Conservation (phyloP, 768 basidiomycete species). For the Tephrocybe sp. region DNA sequence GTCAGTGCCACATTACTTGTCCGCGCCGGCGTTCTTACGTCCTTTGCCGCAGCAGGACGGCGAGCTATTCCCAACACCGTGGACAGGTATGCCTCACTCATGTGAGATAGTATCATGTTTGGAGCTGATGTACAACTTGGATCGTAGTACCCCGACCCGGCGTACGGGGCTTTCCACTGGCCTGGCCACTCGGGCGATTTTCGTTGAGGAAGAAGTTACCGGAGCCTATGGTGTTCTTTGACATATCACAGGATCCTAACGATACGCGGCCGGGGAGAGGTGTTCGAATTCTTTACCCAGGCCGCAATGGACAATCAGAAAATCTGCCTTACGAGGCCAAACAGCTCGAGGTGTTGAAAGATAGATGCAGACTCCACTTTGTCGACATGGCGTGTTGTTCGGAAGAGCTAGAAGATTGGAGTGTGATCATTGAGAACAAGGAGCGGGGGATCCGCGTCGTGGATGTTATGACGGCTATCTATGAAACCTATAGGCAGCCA, state of each 20-base stretch:
- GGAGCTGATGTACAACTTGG: background rate
- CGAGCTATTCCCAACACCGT: background rate
- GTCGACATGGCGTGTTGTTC: constrained; percentile 47
- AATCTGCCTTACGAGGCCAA: constrained; percentile 35
- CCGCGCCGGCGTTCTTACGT: background rate
- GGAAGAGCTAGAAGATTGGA: constrained; percentile 35
- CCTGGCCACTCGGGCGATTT: constrained; percentile 16
- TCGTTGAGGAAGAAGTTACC: background rate
- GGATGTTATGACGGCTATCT: constrained; percentile 59
- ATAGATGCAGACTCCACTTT: background rate
- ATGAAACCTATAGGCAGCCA: constrained; percentile 41
- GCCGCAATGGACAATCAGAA: background rate
- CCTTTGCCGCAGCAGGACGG: background rate
- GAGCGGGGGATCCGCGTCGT: constrained; percentile 44
- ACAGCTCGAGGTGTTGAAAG: constrained; percentile 25
- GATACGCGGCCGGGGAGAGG: background rate
- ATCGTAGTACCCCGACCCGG: constrained; percentile 11
- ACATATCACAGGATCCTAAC: constrained; percentile 7
- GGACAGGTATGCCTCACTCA: background rate
- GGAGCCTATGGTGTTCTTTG: constrained; percentile 11
- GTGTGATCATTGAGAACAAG: constrained; percentile 39
- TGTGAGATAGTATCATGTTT: background rate
- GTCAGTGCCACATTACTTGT: too few species aligned
- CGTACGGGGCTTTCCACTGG: constrained; percentile 9
- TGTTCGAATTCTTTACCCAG: constrained; percentile 1